Evolutionary conservation across 1,284 basidiomycete species (phyloP).

Genomic region (Boletus sp.): DNA sequence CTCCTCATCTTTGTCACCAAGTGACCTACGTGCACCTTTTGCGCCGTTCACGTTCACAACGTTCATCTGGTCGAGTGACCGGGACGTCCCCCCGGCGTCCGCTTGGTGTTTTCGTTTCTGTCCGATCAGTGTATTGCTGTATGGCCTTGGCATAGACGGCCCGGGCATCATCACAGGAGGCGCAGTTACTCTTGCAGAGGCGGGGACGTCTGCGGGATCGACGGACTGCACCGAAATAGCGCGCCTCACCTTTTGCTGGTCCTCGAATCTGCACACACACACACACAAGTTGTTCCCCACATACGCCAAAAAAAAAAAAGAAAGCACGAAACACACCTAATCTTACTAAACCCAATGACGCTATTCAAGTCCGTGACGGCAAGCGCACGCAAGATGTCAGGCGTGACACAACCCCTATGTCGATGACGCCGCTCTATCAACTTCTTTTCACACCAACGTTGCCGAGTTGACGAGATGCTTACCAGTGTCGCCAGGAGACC

Average conservation of each 20-base stretch:
- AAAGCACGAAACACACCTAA: constrained; percentile 40
- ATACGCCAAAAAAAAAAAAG: not conserved
- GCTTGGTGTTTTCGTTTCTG: constrained; percentile 39
- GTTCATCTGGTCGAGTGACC: constrained; percentile 4
- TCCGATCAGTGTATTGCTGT: constrained; percentile 14
- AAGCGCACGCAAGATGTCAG: constrained; percentile 49
- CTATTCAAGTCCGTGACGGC: constrained; percentile 40
- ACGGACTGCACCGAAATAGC: constrained; percentile 52
- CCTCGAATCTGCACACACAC: constrained; percentile 42
- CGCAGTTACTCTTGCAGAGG: constrained; percentile 32
- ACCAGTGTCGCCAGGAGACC: constrained; percentile 75
- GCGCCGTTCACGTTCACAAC: constrained; percentile 12
- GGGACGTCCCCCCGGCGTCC: constrained; percentile 21
- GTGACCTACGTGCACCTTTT: constrained; percentile 9
- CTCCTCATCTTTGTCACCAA: constrained; percentile 40
- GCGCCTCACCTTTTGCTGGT: constrained; percentile 56
- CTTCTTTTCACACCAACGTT: constrained; percentile 12
- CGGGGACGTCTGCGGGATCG: constrained; percentile 53
- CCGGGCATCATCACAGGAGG: constrained; percentile 6
- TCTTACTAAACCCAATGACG: constrained; percentile 46
- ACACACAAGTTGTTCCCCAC: no score
- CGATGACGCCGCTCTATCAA: constrained; percentile 8
- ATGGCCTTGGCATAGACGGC: not conserved
- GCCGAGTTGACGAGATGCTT: constrained; percentile 18
- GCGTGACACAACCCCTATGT: constrained; percentile 67